Conservation (phyloP, 2,329 filamentous ascomycete genomes). For the Venturia nashicola region DNA sequence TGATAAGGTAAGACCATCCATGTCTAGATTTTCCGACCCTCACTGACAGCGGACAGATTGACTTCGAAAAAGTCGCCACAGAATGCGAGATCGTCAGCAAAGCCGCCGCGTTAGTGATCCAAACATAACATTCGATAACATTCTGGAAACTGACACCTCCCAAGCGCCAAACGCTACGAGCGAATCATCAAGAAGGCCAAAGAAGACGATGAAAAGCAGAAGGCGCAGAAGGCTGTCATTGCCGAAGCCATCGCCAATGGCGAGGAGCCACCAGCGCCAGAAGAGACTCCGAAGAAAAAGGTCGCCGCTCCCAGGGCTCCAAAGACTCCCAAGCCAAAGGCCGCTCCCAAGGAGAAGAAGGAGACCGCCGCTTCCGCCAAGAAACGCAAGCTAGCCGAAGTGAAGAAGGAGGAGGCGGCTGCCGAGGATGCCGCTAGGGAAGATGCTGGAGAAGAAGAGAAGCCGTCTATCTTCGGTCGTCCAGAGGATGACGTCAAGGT, state of each 20-base stretch:
- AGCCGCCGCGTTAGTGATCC: constrained; percentile 7
- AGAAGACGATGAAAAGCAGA: background rate
- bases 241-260: background rate
- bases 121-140: background rate
- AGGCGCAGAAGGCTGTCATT: background rate
- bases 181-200: constrained; percentile 4
- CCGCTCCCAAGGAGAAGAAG: background rate
- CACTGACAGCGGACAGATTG: background rate
- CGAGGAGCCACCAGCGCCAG: background rate
- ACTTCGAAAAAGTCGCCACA: constrained; percentile 1
- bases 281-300: background rate
- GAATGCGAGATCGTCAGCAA: constrained; percentile 5
- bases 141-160: background rate
- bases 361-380: background rate
- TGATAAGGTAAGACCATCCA: background rate
- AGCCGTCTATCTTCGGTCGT: background rate
- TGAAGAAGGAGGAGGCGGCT: background rate
- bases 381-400: background rate
- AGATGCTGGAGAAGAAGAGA: background rate
- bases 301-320: background rate
- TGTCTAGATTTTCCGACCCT: background rate
- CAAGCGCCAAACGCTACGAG: constrained; percentile 6
- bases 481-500: background rate
- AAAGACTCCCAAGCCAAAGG: background rate
- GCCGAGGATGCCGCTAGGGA: background rate